Percentiles rank a stretch among this genome's conserved stretches.
Evolutionary conservation across 768 basidiomycete species (phyloP).

Genomic region (Paxillus ammoniavirescens): DNA sequence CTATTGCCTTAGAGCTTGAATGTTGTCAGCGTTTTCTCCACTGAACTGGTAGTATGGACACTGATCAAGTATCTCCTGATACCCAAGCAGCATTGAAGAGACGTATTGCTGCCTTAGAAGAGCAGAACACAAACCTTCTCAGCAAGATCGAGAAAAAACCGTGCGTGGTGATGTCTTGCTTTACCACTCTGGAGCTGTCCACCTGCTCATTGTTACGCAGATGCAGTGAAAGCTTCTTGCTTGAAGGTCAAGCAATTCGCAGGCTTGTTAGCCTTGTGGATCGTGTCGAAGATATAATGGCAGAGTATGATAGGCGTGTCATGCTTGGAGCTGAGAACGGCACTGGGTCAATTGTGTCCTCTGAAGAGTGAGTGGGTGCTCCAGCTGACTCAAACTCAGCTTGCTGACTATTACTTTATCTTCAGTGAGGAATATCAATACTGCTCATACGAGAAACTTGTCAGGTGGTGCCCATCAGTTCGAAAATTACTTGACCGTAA

Average conservation of each 20-base stretch:
- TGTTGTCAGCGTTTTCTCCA: too few species aligned
- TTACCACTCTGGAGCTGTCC: not conserved
- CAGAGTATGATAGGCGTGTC: slow-evolving; percentile 3
- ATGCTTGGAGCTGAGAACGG: not conserved
- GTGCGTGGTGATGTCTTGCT: not conserved
- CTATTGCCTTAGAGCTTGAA: too few species aligned
- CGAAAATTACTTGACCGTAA: not conserved
- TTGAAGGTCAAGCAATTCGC: slow-evolving; percentile 5
- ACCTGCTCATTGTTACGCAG: not conserved
- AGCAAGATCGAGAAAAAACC: not conserved
- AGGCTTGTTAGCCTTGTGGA: slow-evolving; percentile 8
- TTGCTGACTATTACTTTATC: too few species aligned
- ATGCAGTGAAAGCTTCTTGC: not conserved
- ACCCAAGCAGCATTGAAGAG: not conserved
- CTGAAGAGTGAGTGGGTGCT: too few species aligned
- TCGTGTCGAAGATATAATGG: slow-evolving; percentile 3
- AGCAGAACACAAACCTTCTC: slow-evolving; percentile 1
- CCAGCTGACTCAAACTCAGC: too few species aligned
- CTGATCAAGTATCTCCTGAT: not conserved
- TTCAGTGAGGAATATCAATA: not conserved
- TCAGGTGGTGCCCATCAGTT: slow-evolving; percentile 5
- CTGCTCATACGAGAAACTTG: slow-evolving; percentile 4
- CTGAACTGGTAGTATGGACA: too few species aligned
- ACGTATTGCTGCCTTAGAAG: slow-evolving; percentile 4
- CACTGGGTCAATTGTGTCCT: not conserved